Conservation (phyloP, 2,329 filamentous ascomycete species). For the Phyllosticta citrichinensis region DNA sequence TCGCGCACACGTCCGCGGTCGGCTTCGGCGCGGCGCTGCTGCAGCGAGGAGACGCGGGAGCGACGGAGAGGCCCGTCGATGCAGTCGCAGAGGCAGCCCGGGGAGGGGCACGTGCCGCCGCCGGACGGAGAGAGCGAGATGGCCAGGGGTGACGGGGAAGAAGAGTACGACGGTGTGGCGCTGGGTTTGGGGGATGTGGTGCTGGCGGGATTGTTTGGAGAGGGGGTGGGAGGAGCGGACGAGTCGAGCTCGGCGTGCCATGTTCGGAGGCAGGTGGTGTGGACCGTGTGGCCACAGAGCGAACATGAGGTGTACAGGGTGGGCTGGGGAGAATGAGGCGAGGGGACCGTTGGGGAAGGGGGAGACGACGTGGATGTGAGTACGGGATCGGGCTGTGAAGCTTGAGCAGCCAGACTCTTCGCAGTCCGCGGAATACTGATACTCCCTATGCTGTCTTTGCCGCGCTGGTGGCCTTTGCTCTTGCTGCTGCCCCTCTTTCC, state of each 20-base stretch:
- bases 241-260: conserved; percentile 41
- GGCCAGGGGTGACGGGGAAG: neutral
- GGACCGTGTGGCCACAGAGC: conserved; percentile 51
- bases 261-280: conserved; percentile 45
- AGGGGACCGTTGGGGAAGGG: neutral
- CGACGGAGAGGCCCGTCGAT: conserved; percentile 36
- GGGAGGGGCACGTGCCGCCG: conserved; percentile 47
- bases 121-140: conserved; percentile 12
- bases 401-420: neutral
- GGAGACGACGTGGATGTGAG: neutral
- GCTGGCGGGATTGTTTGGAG: neutral
- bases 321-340: conserved; percentile 16
- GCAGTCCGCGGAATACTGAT: conserved; percentile 5
- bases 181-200: neutral
- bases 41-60: conserved; percentile 19
- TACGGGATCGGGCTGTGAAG: neutral
- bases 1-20: conserved; percentile 27
- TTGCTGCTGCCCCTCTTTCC: conserved; percentile 5
- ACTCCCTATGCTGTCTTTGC: conserved; percentile 1
- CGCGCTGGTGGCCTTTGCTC: conserved; percentile 4
- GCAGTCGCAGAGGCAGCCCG: conserved; percentile 52
- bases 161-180: neutral
- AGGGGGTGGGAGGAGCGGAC: neutral
- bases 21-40: conserved; percentile 22
- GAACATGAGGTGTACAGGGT: conserved; percentile 48